Evolutionary conservation across 345 rosid genomes (phyloP).

Genomic region (Triadica sebifera): DNA sequence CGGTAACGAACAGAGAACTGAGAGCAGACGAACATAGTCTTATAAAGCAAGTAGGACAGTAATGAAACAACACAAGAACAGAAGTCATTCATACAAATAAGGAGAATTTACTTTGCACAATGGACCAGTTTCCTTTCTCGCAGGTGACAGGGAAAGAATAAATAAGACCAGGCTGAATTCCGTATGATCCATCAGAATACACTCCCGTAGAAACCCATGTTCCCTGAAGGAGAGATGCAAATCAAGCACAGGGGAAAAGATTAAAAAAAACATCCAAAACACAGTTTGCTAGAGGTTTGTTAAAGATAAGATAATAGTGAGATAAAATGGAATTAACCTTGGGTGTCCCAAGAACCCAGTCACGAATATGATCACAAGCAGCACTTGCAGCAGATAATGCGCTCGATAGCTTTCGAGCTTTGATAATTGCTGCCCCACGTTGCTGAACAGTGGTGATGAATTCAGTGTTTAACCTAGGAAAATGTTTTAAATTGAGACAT

Average conservation of each 20-base stretch:
- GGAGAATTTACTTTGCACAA: conserved; percentile 47
- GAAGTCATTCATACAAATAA: neutral
- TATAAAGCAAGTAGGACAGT: neutral
- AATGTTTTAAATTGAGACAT: neutral
- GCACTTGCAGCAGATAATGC: conserved; percentile 85
- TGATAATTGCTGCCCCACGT: conserved; percentile 67
- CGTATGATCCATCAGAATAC: conserved; percentile 84
- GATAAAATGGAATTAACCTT: conserved; percentile 32
- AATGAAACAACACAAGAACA: neutral
- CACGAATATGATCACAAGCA: conserved; percentile 81
- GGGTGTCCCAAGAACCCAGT: conserved; percentile 86
- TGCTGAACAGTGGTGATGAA: conserved; percentile 61
- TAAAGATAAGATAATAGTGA: neutral
- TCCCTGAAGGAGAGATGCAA: conserved; percentile 39
- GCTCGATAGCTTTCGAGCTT: conserved; percentile 64
- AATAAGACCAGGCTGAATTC: conserved; percentile 61
- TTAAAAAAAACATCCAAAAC: neutral
- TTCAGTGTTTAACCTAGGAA: conserved; percentile 49
- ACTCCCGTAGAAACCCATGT: conserved; percentile 93
- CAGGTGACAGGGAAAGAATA: conserved; percentile 84
- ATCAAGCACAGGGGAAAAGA: neutral
- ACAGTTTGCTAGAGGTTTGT: neutral
- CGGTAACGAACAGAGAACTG: conserved; percentile 8
- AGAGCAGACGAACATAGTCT: neutral
- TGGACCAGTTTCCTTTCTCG: conserved; percentile 74